These are phyloP conservation scores for Penicillium lagena DNA, from an alignment of 495 filamentous ascomycete species.

Conservation along the genomic window DNA sequence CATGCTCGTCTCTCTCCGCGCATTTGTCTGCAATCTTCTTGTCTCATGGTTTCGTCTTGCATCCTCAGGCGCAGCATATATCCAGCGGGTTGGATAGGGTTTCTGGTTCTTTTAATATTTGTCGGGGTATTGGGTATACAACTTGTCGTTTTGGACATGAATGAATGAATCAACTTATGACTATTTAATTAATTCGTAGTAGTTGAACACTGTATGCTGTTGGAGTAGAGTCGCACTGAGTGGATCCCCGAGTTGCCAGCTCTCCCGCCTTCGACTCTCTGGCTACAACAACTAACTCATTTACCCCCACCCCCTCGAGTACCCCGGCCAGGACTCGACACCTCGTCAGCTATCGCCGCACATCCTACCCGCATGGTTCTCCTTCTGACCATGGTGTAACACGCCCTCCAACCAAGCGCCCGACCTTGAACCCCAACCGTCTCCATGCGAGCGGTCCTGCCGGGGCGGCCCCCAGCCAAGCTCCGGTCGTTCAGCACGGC, in stretches of 20 bases:
- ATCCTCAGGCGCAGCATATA: slow-evolving; percentile 24
- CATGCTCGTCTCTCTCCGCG: slow-evolving; percentile 5
- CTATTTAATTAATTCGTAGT: not conserved
- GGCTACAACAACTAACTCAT: too few species aligned
- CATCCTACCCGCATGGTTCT: not conserved
- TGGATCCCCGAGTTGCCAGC: not conserved
- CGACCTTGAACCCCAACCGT: slow-evolving; percentile 21
- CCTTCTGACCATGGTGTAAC: slow-evolving; percentile 35
- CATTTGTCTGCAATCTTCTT: slow-evolving; percentile 8
- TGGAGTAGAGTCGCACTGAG: not conserved
- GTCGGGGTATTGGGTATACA: slow-evolving; percentile 8
- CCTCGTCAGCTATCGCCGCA: not conserved
- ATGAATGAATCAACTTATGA: not conserved
- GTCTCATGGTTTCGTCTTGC: slow-evolving; percentile 5
- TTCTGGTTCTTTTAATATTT: not conserved
- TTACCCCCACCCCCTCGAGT: too few species aligned
- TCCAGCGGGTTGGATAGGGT: slow-evolving; percentile 7
- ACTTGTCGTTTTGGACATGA: not conserved
- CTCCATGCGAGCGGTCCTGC: slow-evolving; percentile 74
- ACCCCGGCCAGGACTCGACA: too few species aligned
- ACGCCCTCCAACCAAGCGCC: slow-evolving; percentile 22
- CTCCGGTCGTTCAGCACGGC: slow-evolving; percentile 85
- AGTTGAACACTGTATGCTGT: not conserved
- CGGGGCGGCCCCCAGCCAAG: slow-evolving; percentile 82
- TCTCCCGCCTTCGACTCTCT: not conserved